Conservation (phyloP, 2,329 filamentous ascomycete genomes). For the Orbilia blumenaviensis region DNA sequence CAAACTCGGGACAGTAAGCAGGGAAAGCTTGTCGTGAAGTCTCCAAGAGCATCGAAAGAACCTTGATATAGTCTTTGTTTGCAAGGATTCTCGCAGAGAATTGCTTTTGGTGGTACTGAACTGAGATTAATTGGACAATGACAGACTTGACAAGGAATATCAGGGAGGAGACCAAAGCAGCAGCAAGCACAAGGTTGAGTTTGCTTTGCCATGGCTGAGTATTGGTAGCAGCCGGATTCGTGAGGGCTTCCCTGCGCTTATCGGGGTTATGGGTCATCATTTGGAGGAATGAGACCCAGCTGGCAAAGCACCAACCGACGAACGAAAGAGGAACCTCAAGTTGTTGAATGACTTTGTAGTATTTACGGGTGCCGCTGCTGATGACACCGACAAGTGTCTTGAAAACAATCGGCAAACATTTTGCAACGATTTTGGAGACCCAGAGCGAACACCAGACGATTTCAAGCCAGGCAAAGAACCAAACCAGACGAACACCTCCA, state of each 20-base stretch:
- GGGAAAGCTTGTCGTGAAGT: constrained; percentile 89
- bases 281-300: constrained; percentile 69
- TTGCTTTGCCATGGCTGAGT: constrained; percentile 62
- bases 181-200: constrained; percentile 72
- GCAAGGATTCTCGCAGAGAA: constrained; percentile 85
- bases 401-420: constrained; percentile 70
- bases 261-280: constrained; percentile 58
- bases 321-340: constrained; percentile 74
- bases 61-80: constrained; percentile 84
- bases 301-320: constrained; percentile 74
- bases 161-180: constrained; percentile 73
- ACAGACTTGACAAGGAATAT: constrained; percentile 80
- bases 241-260: constrained; percentile 32
- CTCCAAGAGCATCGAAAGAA: constrained; percentile 87
- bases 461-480: constrained; percentile 71
- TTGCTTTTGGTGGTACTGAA: constrained; percentile 84
- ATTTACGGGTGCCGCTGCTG: constrained; percentile 75
- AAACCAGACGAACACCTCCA: constrained; percentile 65
- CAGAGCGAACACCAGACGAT: constrained; percentile 74
- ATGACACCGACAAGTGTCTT: constrained; percentile 76
- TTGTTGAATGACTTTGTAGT: constrained; percentile 71
- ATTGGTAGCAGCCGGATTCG: constrained; percentile 25
- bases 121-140: constrained; percentile 82
- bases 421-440: constrained; percentile 72
- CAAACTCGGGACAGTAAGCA: constrained; percentile 88